These are phyloP conservation scores for Ostreobium quekettii DNA, from an alignment of 139 green algal species.

Conservation along the genomic window DNA sequence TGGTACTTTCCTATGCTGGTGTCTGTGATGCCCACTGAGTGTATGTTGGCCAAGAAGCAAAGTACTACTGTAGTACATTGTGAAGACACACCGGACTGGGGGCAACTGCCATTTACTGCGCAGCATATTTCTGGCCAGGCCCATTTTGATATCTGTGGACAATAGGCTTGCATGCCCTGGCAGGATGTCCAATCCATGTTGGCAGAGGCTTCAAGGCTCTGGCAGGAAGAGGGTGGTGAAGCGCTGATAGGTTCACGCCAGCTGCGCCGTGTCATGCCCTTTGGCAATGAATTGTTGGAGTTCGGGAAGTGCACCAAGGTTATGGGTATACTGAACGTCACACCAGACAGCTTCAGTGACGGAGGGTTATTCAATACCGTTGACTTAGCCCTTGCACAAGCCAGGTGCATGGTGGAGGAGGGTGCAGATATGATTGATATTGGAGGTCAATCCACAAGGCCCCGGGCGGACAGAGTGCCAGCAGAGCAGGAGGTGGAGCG, in stretches of 20 bases:
- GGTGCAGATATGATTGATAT: slow-evolving; percentile 87
- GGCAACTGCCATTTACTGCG: no score
- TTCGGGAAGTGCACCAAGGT: slow-evolving; percentile 40
- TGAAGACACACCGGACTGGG: no score
- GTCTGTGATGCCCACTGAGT: no score
- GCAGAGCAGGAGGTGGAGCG: slow-evolving; percentile 62
- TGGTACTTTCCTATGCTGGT: no score
- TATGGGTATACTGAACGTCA: slow-evolving; percentile 97
- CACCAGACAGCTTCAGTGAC: slow-evolving; percentile 94
- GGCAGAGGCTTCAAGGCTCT: no score
- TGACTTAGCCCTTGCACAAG: slow-evolving; percentile 16
- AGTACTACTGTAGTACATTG: no score
- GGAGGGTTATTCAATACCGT: slow-evolving; percentile 40
- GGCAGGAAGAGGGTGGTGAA: no score
- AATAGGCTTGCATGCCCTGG: no score
- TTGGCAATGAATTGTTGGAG: slow-evolving; percentile 22
- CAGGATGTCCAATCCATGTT: no score
- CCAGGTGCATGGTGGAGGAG: slow-evolving; percentile 53
- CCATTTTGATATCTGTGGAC: no score
- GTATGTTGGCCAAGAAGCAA: no score
- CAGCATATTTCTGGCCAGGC: no score
- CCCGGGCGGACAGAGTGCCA: slow-evolving; percentile 46
- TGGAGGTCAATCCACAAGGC: slow-evolving; percentile 90
- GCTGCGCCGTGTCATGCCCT: slow-evolving; percentile 37
- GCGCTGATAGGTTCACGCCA: slow-evolving; percentile 16